Conservation (phyloP, 2,329 filamentous ascomycete genomes). For the Neonectria faginata region DNA sequence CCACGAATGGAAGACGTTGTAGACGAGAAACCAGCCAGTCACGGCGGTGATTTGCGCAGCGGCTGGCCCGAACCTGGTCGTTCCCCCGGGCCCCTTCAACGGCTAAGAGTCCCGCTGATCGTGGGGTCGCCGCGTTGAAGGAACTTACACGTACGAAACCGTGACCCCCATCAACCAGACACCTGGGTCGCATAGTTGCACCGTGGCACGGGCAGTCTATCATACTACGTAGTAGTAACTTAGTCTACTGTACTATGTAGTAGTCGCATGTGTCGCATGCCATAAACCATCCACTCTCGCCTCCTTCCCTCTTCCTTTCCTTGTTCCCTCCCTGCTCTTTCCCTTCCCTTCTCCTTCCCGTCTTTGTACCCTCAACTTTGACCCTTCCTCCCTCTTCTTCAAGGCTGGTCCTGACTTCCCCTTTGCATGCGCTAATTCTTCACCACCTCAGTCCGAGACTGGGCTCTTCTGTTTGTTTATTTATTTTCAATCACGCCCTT, state of each 20-base stretch:
- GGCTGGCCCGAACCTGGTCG: constrained; percentile 6
- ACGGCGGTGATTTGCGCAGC: not conserved
- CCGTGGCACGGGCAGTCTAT: not conserved
- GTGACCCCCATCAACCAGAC: not conserved
- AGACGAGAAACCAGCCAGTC: not conserved
- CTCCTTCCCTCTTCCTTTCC: constrained; percentile 27
- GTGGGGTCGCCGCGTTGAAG: constrained; percentile 15
- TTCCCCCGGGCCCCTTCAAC: constrained; percentile 4
- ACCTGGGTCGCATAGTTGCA: not conserved
- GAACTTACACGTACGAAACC: constrained; percentile 14
- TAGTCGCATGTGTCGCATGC: not conserved
- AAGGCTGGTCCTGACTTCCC: constrained; percentile 43
- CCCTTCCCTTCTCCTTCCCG: constrained; percentile 32
- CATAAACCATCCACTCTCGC: constrained; percentile 3
- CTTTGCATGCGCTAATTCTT: constrained; percentile 32
- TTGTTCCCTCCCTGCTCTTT: constrained; percentile 20
- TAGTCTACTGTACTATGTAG: not conserved
- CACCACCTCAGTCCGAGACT: constrained; percentile 41
- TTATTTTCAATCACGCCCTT: not conserved
- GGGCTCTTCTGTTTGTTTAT: constrained; percentile 21
- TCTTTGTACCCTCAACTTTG: constrained; percentile 32
- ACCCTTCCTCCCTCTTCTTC: constrained; percentile 33
- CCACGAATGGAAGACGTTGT: not conserved
- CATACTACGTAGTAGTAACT: not conserved
- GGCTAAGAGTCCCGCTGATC: constrained; percentile 20